Base-by-base conservation (phyloP, 140 eudicot species). In the Flaveria floridana region DNA sequence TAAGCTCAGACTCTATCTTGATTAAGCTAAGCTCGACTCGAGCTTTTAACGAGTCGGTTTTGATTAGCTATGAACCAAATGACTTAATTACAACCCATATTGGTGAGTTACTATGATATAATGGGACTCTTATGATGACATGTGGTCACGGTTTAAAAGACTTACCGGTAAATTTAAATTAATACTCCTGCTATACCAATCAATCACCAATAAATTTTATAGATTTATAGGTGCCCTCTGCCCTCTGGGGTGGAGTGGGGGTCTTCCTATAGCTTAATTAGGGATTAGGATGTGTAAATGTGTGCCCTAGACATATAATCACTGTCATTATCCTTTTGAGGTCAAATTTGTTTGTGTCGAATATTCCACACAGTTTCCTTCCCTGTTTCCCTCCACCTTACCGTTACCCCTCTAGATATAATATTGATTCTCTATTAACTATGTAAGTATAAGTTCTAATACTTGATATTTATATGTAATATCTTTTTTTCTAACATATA, bases 321-420 rank as follows among this genome's bases (percentile, higher is more conserved):
- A 82, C 77, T 58, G 77, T 78, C 83, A 82, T 74, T 74, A 68
- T 74, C 80, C 70, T 19, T 6, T 81, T 37, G 30, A 59, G 76
- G 81, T 77, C 85, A 81, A 78, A 56, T 80, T 80, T 86, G 81
- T 84, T 61, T 77, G 82, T 75, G 85, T 81, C 73, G 84, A 77
- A 74, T 80, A 70, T 55, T 76, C 82, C 82, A 82, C 71, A 83
- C 91, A 81, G 79, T 78, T 12, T 15, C 82, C 76, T 83, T 76
- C 96, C 96, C 57, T 87, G 96, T 89, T 89, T 89, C 96, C 96
- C 92, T 89, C 92, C 53, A 66, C 79, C 79, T 74, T 82, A 76
- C 89, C 83, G 74, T 15, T 25, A 26, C 19, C 26, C 63, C 65
- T 39, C 62, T 68, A 55, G 0, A 28, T 79, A 55, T 66, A 44